Base-by-base conservation (phyloP, 305 asterid genomes). In the Fraxinus nigra region DNA sequence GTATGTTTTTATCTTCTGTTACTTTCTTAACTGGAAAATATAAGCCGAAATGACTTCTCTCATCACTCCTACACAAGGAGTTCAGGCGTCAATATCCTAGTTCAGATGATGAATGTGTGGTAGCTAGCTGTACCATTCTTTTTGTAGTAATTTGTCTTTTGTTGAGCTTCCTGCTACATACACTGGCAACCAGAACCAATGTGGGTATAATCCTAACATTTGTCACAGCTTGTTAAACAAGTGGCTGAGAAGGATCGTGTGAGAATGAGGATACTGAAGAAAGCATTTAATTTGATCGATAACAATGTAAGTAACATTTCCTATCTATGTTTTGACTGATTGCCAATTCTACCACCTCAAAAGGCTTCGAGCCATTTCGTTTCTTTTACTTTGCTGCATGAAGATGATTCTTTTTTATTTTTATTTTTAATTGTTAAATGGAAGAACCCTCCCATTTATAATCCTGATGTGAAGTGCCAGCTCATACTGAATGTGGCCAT, bases 231-330 rank as follows among this genome's bases (percentile, higher is more conserved):
- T 81, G 99, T 88, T 48, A 93, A 95, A 82, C 99, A 92, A 91
- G 98, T 95, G 81, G 91, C 93, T 69, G 93, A 84, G 82, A 94
- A 93, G 92, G 99, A 95, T 82, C 90, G 83, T 20, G 8, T 84
- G 81, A 91, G 92, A 92, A 89, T 84, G 34, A 92, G 98, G 94
- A 87, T 89, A 85, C 90, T 94, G 91, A 84, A 81, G 89, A 95
- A 91, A 88, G 99, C 99, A 79, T 93, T 95, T 87, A 87, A 63
- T 89, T 86, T 91, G 86, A 86, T 91, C 78, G 99, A 95, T 86
- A 81, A 61, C 84, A 0, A 84, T 43, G 99, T 95, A 88, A 91
- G 99, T 92, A 51, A 79, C 32, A 75, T 79, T 81, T 78, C 72
- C 46, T 30, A 3, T 24, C 8, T 28, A 13, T 33, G 35, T 65